A percentile compares a stretch with the other conserved stretches of the same genome.
Conservation (phyloP, 805 yeast species). For the Torulaspora gathmanii region DNA sequence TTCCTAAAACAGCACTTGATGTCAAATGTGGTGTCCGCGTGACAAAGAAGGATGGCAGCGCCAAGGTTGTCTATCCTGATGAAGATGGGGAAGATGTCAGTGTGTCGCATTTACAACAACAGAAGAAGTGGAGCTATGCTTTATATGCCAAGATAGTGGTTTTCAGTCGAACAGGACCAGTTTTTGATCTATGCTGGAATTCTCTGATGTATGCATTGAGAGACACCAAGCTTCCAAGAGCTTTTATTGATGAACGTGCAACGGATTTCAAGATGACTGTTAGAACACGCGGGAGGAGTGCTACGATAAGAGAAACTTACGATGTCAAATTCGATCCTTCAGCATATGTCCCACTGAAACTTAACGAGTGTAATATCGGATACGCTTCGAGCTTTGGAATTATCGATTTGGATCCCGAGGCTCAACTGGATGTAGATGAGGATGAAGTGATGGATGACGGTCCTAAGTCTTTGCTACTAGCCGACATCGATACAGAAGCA, state of each 20-base stretch:
- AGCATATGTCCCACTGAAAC: slow-evolving; percentile 36
- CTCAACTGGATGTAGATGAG: slow-evolving; percentile 28
- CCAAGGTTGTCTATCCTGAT: slow-evolving; percentile 45
- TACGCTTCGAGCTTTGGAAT: slow-evolving; percentile 56
- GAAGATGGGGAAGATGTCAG: slow-evolving; percentile 34
- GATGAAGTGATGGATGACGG: slow-evolving; percentile 33
- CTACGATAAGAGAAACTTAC: slow-evolving; percentile 44
- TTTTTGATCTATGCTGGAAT: slow-evolving; percentile 70
- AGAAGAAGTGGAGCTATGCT: slow-evolving; percentile 50
- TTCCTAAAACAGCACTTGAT: slow-evolving; percentile 48
- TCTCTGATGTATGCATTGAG: slow-evolving; percentile 60
- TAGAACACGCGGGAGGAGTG: slow-evolving; percentile 48
- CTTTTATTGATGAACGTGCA: slow-evolving; percentile 61
- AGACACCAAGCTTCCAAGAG: slow-evolving; percentile 58
- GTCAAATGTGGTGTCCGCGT: slow-evolving; percentile 42
- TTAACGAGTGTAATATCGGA: slow-evolving; percentile 41
- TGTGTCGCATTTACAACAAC: slow-evolving; percentile 34
- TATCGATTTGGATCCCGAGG: slow-evolving; percentile 41
- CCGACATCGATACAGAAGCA: slow-evolving; percentile 80
- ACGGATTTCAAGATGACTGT: slow-evolving; percentile 49
- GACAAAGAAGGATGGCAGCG: slow-evolving; percentile 47
- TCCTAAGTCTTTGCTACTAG: slow-evolving; percentile 44
- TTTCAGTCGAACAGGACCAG: slow-evolving; percentile 76
- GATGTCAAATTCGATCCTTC: slow-evolving; percentile 55
- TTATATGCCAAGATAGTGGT: slow-evolving; percentile 71